Conservation (phyloP, 768 basidiomycete genomes). For the Melanogaster broomeanus region DNA sequence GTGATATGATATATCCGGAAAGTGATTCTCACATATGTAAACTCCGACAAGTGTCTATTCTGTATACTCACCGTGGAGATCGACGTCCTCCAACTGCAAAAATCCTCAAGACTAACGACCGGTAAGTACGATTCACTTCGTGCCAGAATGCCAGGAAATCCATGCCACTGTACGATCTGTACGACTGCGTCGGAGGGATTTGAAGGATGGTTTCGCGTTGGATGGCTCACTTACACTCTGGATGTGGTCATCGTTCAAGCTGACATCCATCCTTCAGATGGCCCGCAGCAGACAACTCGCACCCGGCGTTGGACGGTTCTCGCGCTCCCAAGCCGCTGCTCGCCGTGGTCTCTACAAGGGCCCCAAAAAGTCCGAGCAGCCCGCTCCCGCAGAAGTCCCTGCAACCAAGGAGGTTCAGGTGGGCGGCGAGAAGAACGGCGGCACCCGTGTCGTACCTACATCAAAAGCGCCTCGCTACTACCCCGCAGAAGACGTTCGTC, state of each 20-base stretch:
- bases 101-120: constrained; percentile 45
- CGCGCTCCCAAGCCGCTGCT: constrained; percentile 78
- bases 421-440: constrained; percentile 89
- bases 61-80: constrained; percentile 17
- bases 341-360: constrained; percentile 87
- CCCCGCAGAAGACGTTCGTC: constrained; percentile 90
- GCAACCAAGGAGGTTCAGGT: constrained; percentile 77
- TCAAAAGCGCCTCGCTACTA: constrained; percentile 89
- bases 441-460: constrained; percentile 84
- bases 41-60: constrained; percentile 13
- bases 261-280: constrained; percentile 53
- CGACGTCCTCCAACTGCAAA: constrained; percentile 33
- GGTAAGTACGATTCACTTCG: constrained; percentile 36
- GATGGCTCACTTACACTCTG: constrained; percentile 33
- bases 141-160: constrained; percentile 2
- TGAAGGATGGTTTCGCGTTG: constrained; percentile 22
- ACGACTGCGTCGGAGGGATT: neutral
- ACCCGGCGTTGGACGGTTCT: constrained; percentile 79
- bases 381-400: constrained; percentile 58
- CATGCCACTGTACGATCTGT: neutral
- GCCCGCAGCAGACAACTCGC: constrained; percentile 85
- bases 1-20: constrained; percentile 15
- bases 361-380: constrained; percentile 72
- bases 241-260: constrained; percentile 34
- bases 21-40: constrained; percentile 20